A percentile compares a stretch with the other conserved stretches of the same genome.
Evolutionary conservation across 257 asterid species (phyloP).

Genomic region (Solanum pinnatisectum): DNA sequence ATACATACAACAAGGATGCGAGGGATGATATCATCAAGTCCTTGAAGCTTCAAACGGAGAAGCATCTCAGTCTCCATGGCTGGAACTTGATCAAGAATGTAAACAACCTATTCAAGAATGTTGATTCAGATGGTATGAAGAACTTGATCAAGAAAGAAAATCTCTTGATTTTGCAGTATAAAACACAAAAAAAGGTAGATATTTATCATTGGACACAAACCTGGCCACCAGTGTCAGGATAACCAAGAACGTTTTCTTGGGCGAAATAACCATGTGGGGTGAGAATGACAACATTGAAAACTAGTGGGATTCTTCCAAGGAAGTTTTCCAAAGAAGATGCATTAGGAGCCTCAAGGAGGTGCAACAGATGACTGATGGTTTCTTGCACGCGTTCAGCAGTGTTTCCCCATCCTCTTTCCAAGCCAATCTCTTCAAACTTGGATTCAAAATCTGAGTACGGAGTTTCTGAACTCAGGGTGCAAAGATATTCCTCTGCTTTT

Average conservation of each 20-base stretch:
- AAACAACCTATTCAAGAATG: constrained; percentile 15
- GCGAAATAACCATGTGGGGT: constrained; percentile 33
- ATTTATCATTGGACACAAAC: not conserved
- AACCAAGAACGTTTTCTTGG: constrained; percentile 30
- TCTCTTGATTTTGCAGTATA: not conserved
- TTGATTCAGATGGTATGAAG: not conserved
- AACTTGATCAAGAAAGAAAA: not conserved
- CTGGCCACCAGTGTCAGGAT: constrained; percentile 37
- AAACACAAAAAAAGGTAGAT: not conserved
- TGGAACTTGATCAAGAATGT: constrained; percentile 33
- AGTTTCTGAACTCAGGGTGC: constrained; percentile 1
- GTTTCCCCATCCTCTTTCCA: constrained; percentile 19
- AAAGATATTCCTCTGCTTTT: constrained; percentile 17
- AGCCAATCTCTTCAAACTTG: constrained; percentile 12
- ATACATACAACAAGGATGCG: constrained; percentile 24
- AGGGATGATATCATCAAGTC: constrained; percentile 22
- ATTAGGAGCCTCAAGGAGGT: constrained; percentile 23
- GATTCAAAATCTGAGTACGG: constrained; percentile 5
- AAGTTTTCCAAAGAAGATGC: constrained; percentile 14
- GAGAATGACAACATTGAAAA: constrained; percentile 24
- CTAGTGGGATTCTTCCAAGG: constrained; percentile 24
- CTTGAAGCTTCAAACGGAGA: constrained; percentile 25
- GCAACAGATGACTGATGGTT: constrained; percentile 8
- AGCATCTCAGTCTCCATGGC: constrained; percentile 28
- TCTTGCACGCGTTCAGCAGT: constrained; percentile 7